Conservation (phyloP, 495 filamentous ascomycete genomes). For the Trypethelium eluteriae region DNA sequence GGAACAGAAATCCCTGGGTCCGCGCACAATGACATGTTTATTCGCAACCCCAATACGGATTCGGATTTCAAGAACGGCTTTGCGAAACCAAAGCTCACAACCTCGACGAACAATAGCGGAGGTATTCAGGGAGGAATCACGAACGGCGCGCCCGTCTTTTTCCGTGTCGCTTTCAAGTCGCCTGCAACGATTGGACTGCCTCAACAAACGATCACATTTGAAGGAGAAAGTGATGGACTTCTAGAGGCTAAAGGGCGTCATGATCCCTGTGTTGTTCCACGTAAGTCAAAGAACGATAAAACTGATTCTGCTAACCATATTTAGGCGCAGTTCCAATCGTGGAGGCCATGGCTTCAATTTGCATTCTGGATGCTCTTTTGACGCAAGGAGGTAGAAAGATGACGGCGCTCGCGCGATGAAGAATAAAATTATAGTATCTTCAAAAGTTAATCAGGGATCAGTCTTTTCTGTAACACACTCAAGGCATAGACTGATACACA, state of each 20-base stretch:
- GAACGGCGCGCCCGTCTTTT: slow-evolving; percentile 92
- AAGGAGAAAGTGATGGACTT: slow-evolving; percentile 61
- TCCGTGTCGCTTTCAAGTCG: slow-evolving; percentile 92
- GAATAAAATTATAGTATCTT: too few relatives aligned
- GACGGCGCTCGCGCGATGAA: too few relatives aligned
- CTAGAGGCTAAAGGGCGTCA: slow-evolving; percentile 92
- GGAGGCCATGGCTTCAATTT: too few relatives aligned
- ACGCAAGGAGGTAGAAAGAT: too few relatives aligned
- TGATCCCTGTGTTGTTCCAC: slow-evolving; percentile 88
- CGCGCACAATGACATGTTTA: slow-evolving; percentile 87
- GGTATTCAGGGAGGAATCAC: slow-evolving; percentile 96
- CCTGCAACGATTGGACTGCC: slow-evolving; percentile 92
- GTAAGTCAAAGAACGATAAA: too few relatives aligned
- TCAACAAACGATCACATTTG: slow-evolving; percentile 81
- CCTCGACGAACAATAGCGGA: slow-evolving; percentile 92
- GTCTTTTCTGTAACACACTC: too few relatives aligned
- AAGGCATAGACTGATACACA: too few relatives aligned
- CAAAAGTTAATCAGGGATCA: too few relatives aligned
- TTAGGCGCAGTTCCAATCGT: too few relatives aligned
- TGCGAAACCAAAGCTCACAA: slow-evolving; percentile 54
- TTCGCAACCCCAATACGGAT: slow-evolving; percentile 34
- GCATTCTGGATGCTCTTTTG: too few relatives aligned
- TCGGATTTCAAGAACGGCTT: slow-evolving; percentile 1
- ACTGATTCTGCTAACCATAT: too few relatives aligned
- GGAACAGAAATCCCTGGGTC: slow-evolving; percentile 85